Evolutionary conservation across 2,329 filamentous ascomycete genomes (phyloP).

Genomic region (Pestalotiopsis sp.): DNA sequence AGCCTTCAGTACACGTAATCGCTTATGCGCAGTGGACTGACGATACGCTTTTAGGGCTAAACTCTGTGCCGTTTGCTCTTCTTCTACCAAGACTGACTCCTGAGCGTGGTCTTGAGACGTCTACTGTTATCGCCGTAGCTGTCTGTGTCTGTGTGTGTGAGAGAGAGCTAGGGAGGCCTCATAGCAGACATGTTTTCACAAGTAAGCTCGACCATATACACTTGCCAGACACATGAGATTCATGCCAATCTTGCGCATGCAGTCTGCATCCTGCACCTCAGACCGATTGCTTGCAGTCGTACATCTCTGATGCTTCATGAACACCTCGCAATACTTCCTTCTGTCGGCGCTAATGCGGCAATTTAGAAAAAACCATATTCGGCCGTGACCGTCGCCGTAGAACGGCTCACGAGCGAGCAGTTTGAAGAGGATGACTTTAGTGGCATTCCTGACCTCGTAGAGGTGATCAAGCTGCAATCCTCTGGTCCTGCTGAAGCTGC

Average conservation of each 20-base stretch:
- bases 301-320: background rate
- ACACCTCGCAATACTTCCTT: background rate
- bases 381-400: conserved; percentile 89
- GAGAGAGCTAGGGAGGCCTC: background rate
- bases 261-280: background rate
- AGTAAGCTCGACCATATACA: conserved; percentile 12
- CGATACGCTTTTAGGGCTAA: background rate
- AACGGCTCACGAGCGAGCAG: conserved; percentile 85
- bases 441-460: conserved; percentile 91
- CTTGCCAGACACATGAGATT: background rate
- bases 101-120: background rate
- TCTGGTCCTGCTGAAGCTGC: conserved; percentile 88
- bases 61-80: background rate
- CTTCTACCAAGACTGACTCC: background rate
- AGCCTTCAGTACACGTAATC: background rate
- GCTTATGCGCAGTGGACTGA: background rate
- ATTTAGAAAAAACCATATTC: conserved; percentile 82
- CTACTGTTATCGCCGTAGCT: background rate
- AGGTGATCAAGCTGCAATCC: conserved; percentile 87
- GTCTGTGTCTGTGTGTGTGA: background rate
- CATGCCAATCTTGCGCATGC: background rate
- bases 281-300: background rate
- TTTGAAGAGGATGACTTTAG: conserved; percentile 90
- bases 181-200: conserved; percentile 19
- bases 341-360: background rate